phyloP scores from a whole-genome alignment of 1,284 basidiomycete species.

The Apiotrichum laibachii region DNA sequence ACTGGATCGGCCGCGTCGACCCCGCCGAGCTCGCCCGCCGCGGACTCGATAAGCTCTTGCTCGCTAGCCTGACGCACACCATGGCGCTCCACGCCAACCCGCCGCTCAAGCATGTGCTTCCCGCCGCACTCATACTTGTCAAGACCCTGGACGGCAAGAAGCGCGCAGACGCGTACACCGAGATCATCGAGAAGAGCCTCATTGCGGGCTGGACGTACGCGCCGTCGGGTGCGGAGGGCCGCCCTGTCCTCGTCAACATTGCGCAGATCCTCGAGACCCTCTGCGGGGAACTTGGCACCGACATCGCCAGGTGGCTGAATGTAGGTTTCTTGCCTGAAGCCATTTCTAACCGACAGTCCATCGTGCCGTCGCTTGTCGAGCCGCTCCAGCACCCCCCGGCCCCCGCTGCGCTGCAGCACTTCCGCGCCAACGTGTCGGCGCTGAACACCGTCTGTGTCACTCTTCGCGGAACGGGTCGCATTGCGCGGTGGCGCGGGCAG shows the following conservation, averaged over 20 bases:
- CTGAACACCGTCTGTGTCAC: slow-evolving; percentile 31
- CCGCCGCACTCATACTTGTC: slow-evolving; percentile 18
- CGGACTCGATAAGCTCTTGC: slow-evolving; percentile 41
- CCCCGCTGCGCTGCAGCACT: slow-evolving; percentile 30
- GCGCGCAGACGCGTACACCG: slow-evolving; percentile 30
- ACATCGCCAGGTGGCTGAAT: slow-evolving; percentile 48
- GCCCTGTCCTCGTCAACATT: slow-evolving; percentile 33
- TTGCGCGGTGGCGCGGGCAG: slow-evolving; percentile 47
- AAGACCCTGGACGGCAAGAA: slow-evolving; percentile 26
- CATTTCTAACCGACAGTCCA: slow-evolving; percentile 24
- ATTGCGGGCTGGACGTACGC: slow-evolving; percentile 45
- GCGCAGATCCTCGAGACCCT: slow-evolving; percentile 36
- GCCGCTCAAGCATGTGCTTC: slow-evolving; percentile 38
- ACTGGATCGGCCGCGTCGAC: slow-evolving; percentile 27
- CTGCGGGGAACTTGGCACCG: slow-evolving; percentile 33
- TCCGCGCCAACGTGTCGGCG: slow-evolving; percentile 40
- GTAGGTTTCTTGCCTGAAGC: no score
- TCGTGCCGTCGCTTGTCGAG: slow-evolving; percentile 44
- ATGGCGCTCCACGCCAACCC: slow-evolving; percentile 40
- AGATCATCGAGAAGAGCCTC: slow-evolving; percentile 41
- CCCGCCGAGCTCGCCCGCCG: slow-evolving; percentile 35
- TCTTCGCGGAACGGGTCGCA: slow-evolving; percentile 29
- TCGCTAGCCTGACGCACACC: slow-evolving; percentile 43
- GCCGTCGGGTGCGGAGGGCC: slow-evolving; percentile 35
- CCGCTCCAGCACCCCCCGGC: slow-evolving; percentile 43